Evolutionary conservation across 352 stramenopile species (phyloP).

Genomic region (Thalassiosira mediterranea): DNA sequence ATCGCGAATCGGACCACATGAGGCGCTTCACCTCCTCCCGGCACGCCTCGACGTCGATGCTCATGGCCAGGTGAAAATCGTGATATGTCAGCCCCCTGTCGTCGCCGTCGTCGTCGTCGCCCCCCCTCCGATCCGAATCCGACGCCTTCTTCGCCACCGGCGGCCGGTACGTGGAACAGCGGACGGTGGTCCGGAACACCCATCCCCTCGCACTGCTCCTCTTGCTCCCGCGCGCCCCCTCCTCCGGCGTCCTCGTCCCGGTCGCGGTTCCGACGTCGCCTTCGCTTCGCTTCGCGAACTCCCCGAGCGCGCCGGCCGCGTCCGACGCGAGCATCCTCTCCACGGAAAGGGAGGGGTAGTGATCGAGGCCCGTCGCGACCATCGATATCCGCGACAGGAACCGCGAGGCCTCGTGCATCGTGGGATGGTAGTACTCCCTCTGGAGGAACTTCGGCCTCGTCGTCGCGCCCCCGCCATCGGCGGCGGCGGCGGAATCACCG

Average conservation of each 20-base stretch:
- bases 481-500: neutral
- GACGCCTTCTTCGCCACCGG: neutral
- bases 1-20: constrained; percentile 17
- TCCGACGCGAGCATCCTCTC: constrained; percentile 56
- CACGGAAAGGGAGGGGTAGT: constrained; percentile 55
- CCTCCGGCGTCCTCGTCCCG: neutral
- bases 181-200: constrained; percentile 48
- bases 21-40: constrained; percentile 25
- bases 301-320: too few relatives aligned
- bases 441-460: constrained; percentile 28
- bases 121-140: neutral
- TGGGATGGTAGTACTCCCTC: constrained; percentile 50
- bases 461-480: neutral
- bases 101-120: neutral
- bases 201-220: constrained; percentile 48
- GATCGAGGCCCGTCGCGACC: constrained; percentile 46
- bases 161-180: constrained; percentile 52
- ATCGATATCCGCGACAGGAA: constrained; percentile 47
- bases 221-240: too few relatives aligned
- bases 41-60: constrained; percentile 49
- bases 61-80: constrained; percentile 66
- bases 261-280: too few relatives aligned
- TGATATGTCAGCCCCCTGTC: constrained; percentile 58
- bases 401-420: constrained; percentile 45
- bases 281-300: too few relatives aligned